Evolutionary conservation across 1,139 yeast genomes (phyloP).

Genomic region (Yamadazyma oceani): DNA sequence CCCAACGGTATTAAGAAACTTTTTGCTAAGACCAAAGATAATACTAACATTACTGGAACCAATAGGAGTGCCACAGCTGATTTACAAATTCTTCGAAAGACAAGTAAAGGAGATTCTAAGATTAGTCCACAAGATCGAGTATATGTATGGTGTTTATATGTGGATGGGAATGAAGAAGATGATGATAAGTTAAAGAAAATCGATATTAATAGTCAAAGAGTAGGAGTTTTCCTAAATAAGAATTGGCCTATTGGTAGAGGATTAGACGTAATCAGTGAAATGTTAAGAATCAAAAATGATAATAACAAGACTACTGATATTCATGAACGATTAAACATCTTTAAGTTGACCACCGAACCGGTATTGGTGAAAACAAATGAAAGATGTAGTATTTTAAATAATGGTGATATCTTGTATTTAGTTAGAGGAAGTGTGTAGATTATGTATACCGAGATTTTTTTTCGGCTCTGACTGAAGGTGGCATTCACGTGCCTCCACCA

Average conservation of each 20-base stretch:
- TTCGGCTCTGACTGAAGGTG: too few species aligned
- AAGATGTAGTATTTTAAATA: slow-evolving; percentile 31
- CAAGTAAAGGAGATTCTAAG: slow-evolving; percentile 69
- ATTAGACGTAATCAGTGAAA: slow-evolving; percentile 64
- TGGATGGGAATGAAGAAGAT: slow-evolving; percentile 37
- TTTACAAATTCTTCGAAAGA: slow-evolving; percentile 38
- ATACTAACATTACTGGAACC: neutral
- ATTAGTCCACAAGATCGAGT: slow-evolving; percentile 57
- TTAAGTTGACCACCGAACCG: slow-evolving; percentile 32
- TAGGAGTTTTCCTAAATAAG: slow-evolving; percentile 54
- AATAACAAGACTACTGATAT: slow-evolving; percentile 52
- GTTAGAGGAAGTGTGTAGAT: slow-evolving; percentile 35
- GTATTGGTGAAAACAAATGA: slow-evolving; percentile 30
- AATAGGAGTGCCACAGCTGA: slow-evolving; percentile 23
- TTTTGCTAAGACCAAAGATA: slow-evolving; percentile 11
- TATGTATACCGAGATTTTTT: too few species aligned
- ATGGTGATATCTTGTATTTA: slow-evolving; percentile 46
- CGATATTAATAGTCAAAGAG: slow-evolving; percentile 27
- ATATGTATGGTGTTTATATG: slow-evolving; percentile 58
- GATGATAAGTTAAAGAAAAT: slow-evolving; percentile 24
- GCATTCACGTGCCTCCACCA: neutral
- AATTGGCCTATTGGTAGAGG: slow-evolving; percentile 79
- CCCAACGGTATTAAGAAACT: slow-evolving; percentile 16
- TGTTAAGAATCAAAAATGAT: slow-evolving; percentile 52
- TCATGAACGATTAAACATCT: slow-evolving; percentile 46